A percentile compares a stretch with the other conserved stretches of the same genome.
Evolutionary conservation across 768 basidiomycete genomes (phyloP).

Genomic region (Amyloporia xantha): DNA sequence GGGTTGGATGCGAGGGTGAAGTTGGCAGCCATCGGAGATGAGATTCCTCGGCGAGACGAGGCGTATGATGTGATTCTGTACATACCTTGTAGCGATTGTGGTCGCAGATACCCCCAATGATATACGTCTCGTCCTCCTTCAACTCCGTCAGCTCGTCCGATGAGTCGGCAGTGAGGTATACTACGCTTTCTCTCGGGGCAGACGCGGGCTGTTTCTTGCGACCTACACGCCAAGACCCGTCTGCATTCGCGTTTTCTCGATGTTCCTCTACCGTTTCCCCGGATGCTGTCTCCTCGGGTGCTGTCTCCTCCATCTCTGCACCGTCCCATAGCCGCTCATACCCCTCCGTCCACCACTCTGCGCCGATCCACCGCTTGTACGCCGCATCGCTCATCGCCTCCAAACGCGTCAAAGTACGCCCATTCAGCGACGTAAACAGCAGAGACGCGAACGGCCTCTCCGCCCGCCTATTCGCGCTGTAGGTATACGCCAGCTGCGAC

Average conservation of each 20-base stretch:
- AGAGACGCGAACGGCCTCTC: constrained; percentile 62
- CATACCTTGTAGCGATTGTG: constrained; percentile 91
- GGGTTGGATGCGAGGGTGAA: not conserved
- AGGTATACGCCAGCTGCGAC: constrained; percentile 87
- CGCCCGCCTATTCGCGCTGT: constrained; percentile 78
- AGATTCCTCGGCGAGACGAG: too few species aligned
- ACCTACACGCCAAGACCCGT: constrained; percentile 1
- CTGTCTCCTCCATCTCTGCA: not conserved
- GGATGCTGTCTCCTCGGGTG: not conserved
- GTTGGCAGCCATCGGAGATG: too few species aligned
- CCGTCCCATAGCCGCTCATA: constrained; percentile 64
- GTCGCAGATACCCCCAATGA: constrained; percentile 94
- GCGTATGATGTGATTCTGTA: constrained; percentile 14
- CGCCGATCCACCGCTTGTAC: constrained; percentile 74
- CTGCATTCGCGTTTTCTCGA: constrained; percentile 3
- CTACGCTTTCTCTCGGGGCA: constrained; percentile 38
- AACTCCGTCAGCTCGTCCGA: constrained; percentile 80
- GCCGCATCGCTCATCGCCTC: constrained; percentile 58
- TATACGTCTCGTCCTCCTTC: constrained; percentile 78
- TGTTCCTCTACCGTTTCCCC: not conserved
- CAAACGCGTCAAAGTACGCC: constrained; percentile 57
- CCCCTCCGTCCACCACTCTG: constrained; percentile 78
- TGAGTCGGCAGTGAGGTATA: constrained; percentile 95
- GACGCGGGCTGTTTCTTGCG: constrained; percentile 4
- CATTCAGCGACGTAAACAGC: constrained; percentile 76